Evolutionary conservation across 2,329 filamentous ascomycete genomes (phyloP).

Genomic region (Aspergillaceae sp.): DNA sequence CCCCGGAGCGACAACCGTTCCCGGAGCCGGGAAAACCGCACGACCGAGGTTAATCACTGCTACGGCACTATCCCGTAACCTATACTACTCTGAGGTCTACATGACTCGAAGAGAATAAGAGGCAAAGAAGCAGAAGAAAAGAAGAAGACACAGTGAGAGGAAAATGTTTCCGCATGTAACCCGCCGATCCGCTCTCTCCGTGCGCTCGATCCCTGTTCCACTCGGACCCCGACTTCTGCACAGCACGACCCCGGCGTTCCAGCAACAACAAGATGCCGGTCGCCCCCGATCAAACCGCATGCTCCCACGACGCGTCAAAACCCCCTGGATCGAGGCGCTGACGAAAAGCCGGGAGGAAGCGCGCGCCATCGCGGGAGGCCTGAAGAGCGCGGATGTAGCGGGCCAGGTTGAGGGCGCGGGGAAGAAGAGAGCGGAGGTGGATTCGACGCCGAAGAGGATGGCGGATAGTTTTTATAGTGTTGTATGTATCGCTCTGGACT

Average conservation of each 20-base stretch:
- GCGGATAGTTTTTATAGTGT: slow-evolving; percentile 61
- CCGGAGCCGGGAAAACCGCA: too few species aligned
- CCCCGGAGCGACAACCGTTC: too few species aligned
- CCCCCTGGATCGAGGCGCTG: slow-evolving; percentile 61
- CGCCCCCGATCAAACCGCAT: slow-evolving; percentile 32
- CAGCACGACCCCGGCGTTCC: neutral
- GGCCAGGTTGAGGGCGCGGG: neutral
- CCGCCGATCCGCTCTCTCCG: too few species aligned
- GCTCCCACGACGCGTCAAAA: slow-evolving; percentile 49
- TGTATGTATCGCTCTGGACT: slow-evolving; percentile 35
- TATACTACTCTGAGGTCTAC: too few species aligned
- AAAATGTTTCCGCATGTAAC: too few species aligned
- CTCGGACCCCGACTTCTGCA: neutral
- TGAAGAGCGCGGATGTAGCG: slow-evolving; percentile 4
- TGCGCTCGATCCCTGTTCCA: too few species aligned
- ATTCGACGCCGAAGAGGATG: slow-evolving; percentile 60
- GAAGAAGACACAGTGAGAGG: too few species aligned
- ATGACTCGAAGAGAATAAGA: too few species aligned
- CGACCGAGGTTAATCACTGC: too few species aligned
- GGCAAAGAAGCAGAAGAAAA: too few species aligned
- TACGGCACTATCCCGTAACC: too few species aligned
- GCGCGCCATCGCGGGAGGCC: slow-evolving; percentile 6
- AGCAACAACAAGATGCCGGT: slow-evolving; percentile 5
- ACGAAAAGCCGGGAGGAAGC: slow-evolving; percentile 43
- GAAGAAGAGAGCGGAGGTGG: slow-evolving; percentile 37